Conservation (phyloP, 192 early-diverging fungal genomes). For the Coemansia erecta region DNA sequence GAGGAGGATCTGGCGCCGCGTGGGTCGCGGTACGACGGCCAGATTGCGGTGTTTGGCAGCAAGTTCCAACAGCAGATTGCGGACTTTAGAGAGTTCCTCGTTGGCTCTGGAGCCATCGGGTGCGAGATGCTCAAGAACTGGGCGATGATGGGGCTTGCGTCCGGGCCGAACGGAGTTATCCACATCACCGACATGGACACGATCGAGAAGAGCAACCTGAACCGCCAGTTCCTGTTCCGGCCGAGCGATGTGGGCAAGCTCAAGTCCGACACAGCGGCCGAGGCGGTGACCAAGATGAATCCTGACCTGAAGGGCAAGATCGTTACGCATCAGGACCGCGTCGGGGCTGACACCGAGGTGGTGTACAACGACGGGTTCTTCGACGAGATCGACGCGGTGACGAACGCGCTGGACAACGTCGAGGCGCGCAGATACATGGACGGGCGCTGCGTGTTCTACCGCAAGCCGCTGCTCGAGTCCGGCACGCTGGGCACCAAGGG, state of each 20-base stretch:
- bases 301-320: constrained; percentile 71
- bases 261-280: constrained; percentile 89
- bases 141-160: constrained; percentile 90
- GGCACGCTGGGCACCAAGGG: constrained; percentile 99
- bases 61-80: constrained; percentile 86
- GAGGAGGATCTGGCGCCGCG: constrained; percentile 75
- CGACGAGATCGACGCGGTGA: constrained; percentile 82
- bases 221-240: constrained; percentile 99
- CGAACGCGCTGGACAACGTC: constrained; percentile 98
- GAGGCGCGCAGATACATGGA: constrained; percentile 98
- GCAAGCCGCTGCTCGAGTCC: constrained; percentile 94
- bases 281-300: constrained; percentile 91
- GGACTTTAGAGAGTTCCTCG: constrained; percentile 89
- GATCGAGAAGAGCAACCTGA: constrained; percentile 98
- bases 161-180: constrained; percentile 78
- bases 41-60: constrained; percentile 92
- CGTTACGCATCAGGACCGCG: constrained; percentile 83
- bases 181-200: constrained; percentile 99
- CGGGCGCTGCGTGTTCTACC: constrained; percentile 92
- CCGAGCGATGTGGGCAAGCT: constrained; percentile 80
- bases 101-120: constrained; percentile 98
- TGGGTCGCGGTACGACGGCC: constrained; percentile 92
- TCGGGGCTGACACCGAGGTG: constrained; percentile 91
- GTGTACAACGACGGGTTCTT: constrained; percentile 94
- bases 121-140: constrained; percentile 99